Evolutionary conservation across 2,329 filamentous ascomycete species (phyloP), one percentile per base, ranked within the genome.

Genomic region (Emmonsiellopsis sp.): DNA sequence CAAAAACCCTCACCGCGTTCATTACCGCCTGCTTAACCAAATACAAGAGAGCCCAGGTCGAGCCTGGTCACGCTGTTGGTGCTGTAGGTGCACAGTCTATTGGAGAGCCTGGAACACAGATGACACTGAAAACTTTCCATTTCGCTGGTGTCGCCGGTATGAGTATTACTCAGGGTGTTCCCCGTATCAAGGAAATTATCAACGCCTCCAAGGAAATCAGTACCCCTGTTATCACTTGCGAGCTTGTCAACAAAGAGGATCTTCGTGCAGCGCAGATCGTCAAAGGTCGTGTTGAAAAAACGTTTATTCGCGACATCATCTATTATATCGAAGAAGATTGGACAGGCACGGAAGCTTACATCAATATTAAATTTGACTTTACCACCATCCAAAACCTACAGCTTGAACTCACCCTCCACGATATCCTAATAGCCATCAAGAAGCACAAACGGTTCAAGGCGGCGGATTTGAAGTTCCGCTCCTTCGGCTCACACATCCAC

Each of bases 161-260:
- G 93, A 95, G 89, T 79, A 95, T 98, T 67, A 98, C 93, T 0
- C 89, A 96, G 67, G 93, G 93, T 87, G 93, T 98, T 6, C 93
- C 93, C 1, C 92, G 93, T 84, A 98, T 98, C 76, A 98, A 98
- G 74, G 93, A 98, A 78, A 98, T 98, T 61, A 98, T 98, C 83
- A 98, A 98, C 73, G 93, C 93, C 5, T 95, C 90, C 7, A 95
- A 90, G 68, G 77, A 78, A 49, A 98, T 98, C 71, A 94, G 87
- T 69, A 98, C 93, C 0, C 93, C 93, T 0, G 86, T 98, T 66
- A 95, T 98, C 61, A 84, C 82, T 5, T 97, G 93, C 64, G 85
- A 88, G 4, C 77, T 97, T 5, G 79, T 89, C 58, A 93, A 90
- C 65, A 82, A 84, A 56, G 75, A 80, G 53, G 81, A 86, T 59